Evolutionary conservation across 352 stramenopile genomes (phyloP), one percentile per base, ranked within the genome.

Genomic region (Blastocystis sp.): DNA sequence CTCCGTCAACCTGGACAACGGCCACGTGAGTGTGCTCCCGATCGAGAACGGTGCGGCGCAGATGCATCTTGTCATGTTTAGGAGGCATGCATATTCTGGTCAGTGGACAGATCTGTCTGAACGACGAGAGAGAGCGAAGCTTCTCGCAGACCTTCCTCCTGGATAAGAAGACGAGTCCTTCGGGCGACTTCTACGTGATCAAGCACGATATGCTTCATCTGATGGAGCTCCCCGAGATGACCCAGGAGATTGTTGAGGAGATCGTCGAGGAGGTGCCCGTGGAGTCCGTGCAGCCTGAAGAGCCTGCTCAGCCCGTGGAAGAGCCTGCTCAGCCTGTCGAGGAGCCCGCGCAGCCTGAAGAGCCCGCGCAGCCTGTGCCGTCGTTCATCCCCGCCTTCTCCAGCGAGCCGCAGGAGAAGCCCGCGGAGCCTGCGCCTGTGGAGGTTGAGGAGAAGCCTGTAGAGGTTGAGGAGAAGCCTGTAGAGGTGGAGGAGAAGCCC

Each of bases 11-110:
- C 48, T 81, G 14, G 48, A 81, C 40, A 61, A 81, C 40, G 48
- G 69, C 16, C 69, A 81, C n/a, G 48, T 81, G 69, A 81, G 69
- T 44, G 69, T 81, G 42, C 21, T 38, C n/a, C 69, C 69, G 24
- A 21, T 64, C 11, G 69, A 81, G 27, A 63, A 81, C n/a, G 69
- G 69, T 81, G 24, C 16, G 7, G 6, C 0, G 8, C 0, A 32
- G 21, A 11, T 40, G 14, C 9, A 18, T 44, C 27, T 38, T 9
- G 18, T 72, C 32, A 54, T 32, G 4, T 16, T 4, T 64, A 81
- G 69, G 69, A 44, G 69, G 51, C 42, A 81, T 81, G 69, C 38
- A 63, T n/a, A 81, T 81, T n/a, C 53, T 81, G n/a, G 69, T 81
- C n/a, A 81, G 48, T 61, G 69, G 69, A 8, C 44, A 81, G 69